Conservation (phyloP, 1,284 basidiomycete genomes). For the Apiotrichum porosum region DNA sequence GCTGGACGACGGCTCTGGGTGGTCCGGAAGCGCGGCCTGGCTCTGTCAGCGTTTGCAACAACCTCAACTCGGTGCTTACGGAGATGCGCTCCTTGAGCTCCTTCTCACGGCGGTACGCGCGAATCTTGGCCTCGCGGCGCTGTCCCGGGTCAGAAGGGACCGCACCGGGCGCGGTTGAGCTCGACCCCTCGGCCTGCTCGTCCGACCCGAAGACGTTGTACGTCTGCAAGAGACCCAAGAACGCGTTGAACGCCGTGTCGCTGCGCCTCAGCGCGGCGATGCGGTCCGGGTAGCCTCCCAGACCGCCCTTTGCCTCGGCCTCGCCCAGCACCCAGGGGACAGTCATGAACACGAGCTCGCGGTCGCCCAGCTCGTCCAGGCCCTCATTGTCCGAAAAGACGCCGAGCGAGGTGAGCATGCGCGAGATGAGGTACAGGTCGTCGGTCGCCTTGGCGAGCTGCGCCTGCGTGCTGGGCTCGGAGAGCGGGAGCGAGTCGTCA, state of each 20-base stretch:
- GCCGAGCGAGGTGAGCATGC: slow-evolving; percentile 53
- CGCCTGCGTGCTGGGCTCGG: slow-evolving; percentile 24
- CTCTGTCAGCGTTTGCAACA: slow-evolving; percentile 3
- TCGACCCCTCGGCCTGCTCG: slow-evolving; percentile 52
- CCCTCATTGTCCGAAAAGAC: slow-evolving; percentile 83
- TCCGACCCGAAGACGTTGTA: slow-evolving; percentile 65
- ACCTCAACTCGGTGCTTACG: slow-evolving; percentile 55
- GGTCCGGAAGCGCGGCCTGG: slow-evolving; percentile 57
- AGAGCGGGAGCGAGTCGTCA: slow-evolving; percentile 34
- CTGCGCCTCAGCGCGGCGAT: slow-evolving; percentile 56
- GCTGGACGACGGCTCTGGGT: slow-evolving; percentile 40
- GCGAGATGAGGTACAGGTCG: slow-evolving; percentile 44
- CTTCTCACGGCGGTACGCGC: slow-evolving; percentile 78
- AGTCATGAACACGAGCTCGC: slow-evolving; percentile 71
- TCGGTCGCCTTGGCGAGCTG: slow-evolving; percentile 28
- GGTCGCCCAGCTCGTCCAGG: slow-evolving; percentile 76
- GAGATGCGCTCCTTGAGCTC: slow-evolving; percentile 66
- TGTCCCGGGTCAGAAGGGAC: slow-evolving; percentile 60
- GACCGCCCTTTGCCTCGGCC: slow-evolving; percentile 62
- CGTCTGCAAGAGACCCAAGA: slow-evolving; percentile 57
- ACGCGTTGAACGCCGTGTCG: slow-evolving; percentile 60
- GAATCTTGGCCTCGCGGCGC: slow-evolving; percentile 78
- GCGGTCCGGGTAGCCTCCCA: slow-evolving; percentile 54
- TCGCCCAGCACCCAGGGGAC: slow-evolving; percentile 70
- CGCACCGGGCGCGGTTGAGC: slow-evolving; percentile 35